These are phyloP conservation scores for Penstemon davidsonii DNA, from an alignment of 257 asterid species.

Conservation along the genomic window DNA sequence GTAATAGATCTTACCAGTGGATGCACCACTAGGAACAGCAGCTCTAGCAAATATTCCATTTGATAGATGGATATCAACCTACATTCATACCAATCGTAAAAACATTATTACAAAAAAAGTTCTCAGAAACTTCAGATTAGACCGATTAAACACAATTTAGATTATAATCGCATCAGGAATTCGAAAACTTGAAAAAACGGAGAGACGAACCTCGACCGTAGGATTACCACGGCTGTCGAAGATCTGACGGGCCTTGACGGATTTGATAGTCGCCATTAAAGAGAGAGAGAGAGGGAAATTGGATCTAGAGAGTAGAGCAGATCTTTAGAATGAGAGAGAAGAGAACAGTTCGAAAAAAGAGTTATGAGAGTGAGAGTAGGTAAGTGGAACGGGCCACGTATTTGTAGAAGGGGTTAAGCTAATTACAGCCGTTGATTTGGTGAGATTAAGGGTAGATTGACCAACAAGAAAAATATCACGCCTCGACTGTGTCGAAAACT, in stretches of 20 bases:
- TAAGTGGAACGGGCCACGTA: no score
- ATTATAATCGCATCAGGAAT: not conserved
- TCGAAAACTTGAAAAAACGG: not conserved
- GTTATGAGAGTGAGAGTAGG: no score
- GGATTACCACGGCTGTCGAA: slow-evolving; percentile 93
- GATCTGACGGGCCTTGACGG: slow-evolving; percentile 77
- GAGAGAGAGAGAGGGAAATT: not conserved
- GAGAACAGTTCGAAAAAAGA: not conserved
- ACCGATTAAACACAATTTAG: not conserved
- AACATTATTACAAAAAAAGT: not conserved
- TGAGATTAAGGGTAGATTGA: slow-evolving; percentile 20
- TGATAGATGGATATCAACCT: slow-evolving; percentile 73
- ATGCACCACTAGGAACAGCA: slow-evolving; percentile 96
- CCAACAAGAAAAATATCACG: slow-evolving; percentile 17
- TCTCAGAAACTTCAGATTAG: not conserved
- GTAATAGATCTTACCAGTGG: slow-evolving; percentile 64
- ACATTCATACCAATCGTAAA: not conserved
- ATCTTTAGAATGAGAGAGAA: not conserved
- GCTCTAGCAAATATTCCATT: slow-evolving; percentile 69
- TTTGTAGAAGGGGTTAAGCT: slow-evolving; percentile 33
- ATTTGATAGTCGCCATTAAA: slow-evolving; percentile 59
- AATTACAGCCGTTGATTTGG: slow-evolving; percentile 45
- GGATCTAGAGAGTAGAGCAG: slow-evolving; percentile 21
- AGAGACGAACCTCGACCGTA: slow-evolving; percentile 66
- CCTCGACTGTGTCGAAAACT: slow-evolving; percentile 31